These are phyloP conservation scores for Solanum okadae DNA, from an alignment of 257 asterid genomes.

Conservation along the genomic window DNA sequence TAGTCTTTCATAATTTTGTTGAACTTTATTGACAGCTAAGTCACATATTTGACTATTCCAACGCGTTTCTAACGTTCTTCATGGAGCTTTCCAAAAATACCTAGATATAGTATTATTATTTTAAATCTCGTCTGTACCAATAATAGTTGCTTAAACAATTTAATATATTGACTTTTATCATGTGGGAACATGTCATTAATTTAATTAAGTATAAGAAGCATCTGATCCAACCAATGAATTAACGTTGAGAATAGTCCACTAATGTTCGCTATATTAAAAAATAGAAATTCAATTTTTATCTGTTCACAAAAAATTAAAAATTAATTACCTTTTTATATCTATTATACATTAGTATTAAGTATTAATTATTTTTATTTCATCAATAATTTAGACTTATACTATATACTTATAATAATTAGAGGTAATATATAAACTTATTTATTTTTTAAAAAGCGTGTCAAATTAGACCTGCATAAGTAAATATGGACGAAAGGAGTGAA, in stretches of 20 bases:
- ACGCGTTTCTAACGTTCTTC: neutral
- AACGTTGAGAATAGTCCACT: neutral
- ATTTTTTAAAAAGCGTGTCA: neutral
- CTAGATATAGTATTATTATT: neutral
- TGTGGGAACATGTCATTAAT: neutral
- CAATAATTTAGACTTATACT: neutral
- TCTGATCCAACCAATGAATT: neutral
- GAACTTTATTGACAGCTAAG: neutral
- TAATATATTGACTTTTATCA: neutral
- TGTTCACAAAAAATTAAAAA: neutral
- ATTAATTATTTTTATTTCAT: neutral
- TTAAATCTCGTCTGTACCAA: neutral
- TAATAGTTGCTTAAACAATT: neutral
- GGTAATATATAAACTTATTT: neutral
- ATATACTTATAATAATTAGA: neutral
- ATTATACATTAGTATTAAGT: neutral
- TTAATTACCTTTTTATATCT: neutral
- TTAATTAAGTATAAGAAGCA: neutral
- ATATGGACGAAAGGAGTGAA: neutral
- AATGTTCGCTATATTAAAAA: neutral
- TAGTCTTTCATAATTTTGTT: neutral
- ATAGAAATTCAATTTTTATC: neutral
- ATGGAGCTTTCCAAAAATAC: neutral
- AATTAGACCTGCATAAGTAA: neutral
- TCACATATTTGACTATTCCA: neutral